Percentiles rank a stretch among this genome's conserved stretches.
Conservation (phyloP, 2,329 filamentous ascomycete species). For the Penicillium oxalicum region DNA sequence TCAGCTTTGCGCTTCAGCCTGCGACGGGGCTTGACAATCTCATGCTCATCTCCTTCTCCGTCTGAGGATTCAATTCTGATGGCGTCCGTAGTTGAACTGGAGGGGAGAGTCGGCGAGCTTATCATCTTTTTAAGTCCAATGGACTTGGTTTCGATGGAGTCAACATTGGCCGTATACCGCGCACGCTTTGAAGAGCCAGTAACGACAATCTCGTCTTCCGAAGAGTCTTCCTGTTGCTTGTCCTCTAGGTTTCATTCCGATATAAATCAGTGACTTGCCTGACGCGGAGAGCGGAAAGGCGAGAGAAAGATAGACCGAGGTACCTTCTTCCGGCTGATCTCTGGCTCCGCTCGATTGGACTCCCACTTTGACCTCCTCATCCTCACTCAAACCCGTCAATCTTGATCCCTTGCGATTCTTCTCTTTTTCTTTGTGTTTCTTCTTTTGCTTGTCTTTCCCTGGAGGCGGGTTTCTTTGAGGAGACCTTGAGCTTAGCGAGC, state of each 20-base stretch:
- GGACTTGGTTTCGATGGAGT: background rate
- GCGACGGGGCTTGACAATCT: conserved; percentile 16
- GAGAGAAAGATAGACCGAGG: background rate
- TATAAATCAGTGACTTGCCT: background rate
- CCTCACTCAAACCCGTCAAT: background rate
- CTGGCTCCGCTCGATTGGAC: background rate
- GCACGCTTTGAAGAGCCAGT: conserved; percentile 8
- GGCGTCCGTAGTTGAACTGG: background rate
- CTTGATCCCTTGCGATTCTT: background rate
- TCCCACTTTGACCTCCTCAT: background rate
- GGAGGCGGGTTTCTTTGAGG: background rate
- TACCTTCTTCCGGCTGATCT: background rate
- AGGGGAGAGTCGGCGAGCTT: background rate
- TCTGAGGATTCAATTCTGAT: conserved; percentile 4
- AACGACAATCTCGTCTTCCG: conserved; percentile 12
- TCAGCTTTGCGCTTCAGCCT: conserved; percentile 26
- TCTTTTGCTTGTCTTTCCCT: background rate
- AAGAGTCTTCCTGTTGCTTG: conserved; percentile 2
- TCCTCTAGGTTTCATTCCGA: background rate
- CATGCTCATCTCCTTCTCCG: conserved; percentile 3
- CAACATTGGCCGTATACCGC: background rate
- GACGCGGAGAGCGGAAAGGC: too few species aligned
- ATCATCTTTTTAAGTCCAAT: background rate
- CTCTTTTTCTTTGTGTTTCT: background rate
- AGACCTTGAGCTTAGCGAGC: background rate